Evolutionary conservation across 495 filamentous ascomycete genomes (phyloP).

Genomic region (Copromyces sp.): DNA sequence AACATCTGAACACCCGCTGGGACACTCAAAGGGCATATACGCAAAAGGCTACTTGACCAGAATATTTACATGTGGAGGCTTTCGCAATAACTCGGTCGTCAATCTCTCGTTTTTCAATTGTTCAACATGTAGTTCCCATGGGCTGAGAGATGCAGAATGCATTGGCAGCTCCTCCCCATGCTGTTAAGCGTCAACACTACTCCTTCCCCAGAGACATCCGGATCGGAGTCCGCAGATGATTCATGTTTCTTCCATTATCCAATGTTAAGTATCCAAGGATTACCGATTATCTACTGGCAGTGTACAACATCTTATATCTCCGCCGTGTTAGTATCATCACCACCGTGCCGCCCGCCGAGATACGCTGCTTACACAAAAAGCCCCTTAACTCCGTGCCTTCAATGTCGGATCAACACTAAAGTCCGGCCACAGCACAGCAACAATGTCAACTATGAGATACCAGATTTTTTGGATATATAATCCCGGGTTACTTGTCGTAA

Average conservation of each 20-base stretch:
- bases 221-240: neutral
- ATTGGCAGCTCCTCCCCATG: neutral
- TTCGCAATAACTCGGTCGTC: too few species aligned
- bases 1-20: neutral
- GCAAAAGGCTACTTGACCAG: neutral
- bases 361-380: neutral
- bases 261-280: too few species aligned
- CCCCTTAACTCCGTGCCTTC: neutral
- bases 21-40: neutral
- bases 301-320: too few species aligned
- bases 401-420: neutral
- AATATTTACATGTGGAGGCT: too few species aligned
- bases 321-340: neutral
- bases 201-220: neutral
- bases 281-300: too few species aligned
- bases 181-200: neutral
- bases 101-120: too few species aligned
- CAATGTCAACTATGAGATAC: neutral
- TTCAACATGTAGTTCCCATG: too few species aligned
- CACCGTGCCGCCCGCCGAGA: neutral
- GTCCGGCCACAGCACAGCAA: neutral
- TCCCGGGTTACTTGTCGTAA: neutral
- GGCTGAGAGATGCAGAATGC: neutral
- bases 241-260: neutral
- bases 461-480: neutral